Percentiles rank a stretch among this genome's conserved stretches.
Evolutionary conservation across 2,329 filamentous ascomycete species (phyloP).

Genomic region (Ophiosphaerella narmari): DNA sequence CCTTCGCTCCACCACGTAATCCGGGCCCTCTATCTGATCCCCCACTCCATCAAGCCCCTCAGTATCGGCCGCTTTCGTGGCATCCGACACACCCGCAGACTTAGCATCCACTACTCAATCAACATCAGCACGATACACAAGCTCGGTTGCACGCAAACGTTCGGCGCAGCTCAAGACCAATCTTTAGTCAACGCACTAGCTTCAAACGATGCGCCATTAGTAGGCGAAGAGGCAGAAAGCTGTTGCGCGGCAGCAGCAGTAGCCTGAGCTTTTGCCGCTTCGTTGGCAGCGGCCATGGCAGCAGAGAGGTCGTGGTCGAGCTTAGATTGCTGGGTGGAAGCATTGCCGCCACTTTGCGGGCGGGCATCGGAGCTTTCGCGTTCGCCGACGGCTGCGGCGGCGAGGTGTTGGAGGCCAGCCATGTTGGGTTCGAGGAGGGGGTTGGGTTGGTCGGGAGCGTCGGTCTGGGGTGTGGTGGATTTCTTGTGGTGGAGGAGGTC

Average conservation of each 20-base stretch:
- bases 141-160: no score
- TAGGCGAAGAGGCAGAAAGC: conserved; percentile 26
- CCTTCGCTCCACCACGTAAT: no score
- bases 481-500: conserved; percentile 40
- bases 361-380: conserved; percentile 36
- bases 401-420: conserved; percentile 45
- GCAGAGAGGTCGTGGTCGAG: conserved; percentile 43
- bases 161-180: background rate
- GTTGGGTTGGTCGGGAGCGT: conserved; percentile 28
- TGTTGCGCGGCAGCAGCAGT: conserved; percentile 43
- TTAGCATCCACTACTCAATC: no score
- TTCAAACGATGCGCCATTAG: conserved; percentile 18
- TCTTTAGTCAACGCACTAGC: conserved; percentile 14
- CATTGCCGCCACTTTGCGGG: conserved; percentile 33
- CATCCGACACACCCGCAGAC: no score
- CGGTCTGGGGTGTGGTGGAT: conserved; percentile 22
- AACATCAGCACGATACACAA: no score
- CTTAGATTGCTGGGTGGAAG: conserved; percentile 19
- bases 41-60: no score
- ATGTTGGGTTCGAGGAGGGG: conserved; percentile 41
- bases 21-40: no score
- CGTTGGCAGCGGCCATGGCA: conserved; percentile 44
- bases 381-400: conserved; percentile 45
- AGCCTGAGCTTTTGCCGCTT: conserved; percentile 41
- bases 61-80: no score